Evolutionary conservation across 768 basidiomycete genomes (phyloP).

Genomic region (Termitomyces sp.): DNA sequence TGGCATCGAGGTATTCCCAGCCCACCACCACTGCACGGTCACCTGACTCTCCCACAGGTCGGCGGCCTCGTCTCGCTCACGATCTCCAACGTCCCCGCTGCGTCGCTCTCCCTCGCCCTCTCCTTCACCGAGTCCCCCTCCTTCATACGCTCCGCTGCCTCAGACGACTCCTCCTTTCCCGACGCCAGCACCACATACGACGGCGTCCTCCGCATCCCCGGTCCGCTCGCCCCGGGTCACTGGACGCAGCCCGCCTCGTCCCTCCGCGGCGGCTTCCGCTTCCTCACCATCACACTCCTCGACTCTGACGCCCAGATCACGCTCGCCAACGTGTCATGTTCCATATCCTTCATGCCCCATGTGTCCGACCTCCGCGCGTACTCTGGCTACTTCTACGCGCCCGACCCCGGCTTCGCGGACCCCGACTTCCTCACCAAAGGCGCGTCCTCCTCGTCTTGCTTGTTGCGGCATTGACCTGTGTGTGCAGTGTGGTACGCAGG

Average conservation of each 20-base stretch:
- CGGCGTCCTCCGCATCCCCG: conserved; percentile 34
- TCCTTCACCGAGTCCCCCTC: conserved; percentile 55
- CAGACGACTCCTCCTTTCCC: conserved; percentile 50
- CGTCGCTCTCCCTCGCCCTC: conserved; percentile 39
- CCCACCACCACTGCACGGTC: neutral
- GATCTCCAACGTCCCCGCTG: conserved; percentile 27
- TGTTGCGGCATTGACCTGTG: neutral
- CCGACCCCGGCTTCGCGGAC: conserved; percentile 40
- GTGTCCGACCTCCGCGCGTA: conserved; percentile 43
- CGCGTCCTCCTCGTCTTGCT: conserved; percentile 7
- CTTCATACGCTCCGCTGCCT: conserved; percentile 47
- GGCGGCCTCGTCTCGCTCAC: conserved; percentile 49
- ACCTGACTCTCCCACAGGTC: conserved; percentile 28
- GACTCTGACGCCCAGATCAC: conserved; percentile 21
- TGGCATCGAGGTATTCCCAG: conserved; percentile 38
- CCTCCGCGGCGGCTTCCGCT: conserved; percentile 51
- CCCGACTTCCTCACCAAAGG: conserved; percentile 46
- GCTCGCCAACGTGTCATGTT: conserved; percentile 44
- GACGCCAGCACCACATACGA: conserved; percentile 37
- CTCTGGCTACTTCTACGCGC: conserved; percentile 47
- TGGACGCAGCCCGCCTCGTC: conserved; percentile 44
- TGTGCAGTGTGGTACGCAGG: conserved; percentile 51
- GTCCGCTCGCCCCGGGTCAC: conserved; percentile 30
- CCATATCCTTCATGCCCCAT: conserved; percentile 52
- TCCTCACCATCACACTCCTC: conserved; percentile 39